Evolutionary conservation across 2,329 filamentous ascomycete genomes (phyloP), one percentile per base, ranked within the genome.

Genomic region (Pyrenochaeta sp.): DNA sequence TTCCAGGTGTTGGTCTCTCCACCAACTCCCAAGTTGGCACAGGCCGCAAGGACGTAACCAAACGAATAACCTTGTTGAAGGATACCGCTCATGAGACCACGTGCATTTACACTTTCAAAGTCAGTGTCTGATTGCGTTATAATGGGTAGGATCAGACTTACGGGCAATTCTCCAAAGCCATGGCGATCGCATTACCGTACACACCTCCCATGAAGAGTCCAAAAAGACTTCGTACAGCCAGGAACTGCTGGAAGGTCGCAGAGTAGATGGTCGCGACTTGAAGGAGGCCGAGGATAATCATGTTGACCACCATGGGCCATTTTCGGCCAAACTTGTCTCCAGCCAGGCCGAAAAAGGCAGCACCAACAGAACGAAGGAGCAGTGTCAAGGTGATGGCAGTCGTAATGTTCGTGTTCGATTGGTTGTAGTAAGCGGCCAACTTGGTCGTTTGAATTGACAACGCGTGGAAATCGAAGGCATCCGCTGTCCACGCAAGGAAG

Each of bases 391-490:
- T 92, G 64, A 93, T 92, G 59, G 89, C 90, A 7, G 89, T 90
- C 2, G 88, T 87, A 66, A 94, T 89, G 52, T 89, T 83, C 0
- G 90, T 91, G 64, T 87, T 88, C 60, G 86, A 86, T 50, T 80
- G 81, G 19, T 81, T 65, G 67, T 87, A 89, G 65, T 86, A 86
- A 2, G 82, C 76, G 4, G 85, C 84, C 25, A 93, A 81, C 78
- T 92, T 92, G 65, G 85, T 84, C 3, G 90, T 91, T 75, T 93
- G 91, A 63, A 94, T 91, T 36, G 12, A 5, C 83, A 27, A 91
- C 90, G 91, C 90, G 77, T 93, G 90, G 73, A 93, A 94, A 77
- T 93, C 91, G 74, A 93, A 94, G 3, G 91, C 91, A 74, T 94
- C 91, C 55, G 90, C 91, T 1, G 87, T 90, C 91, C 91, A 94